Base-by-base conservation (phyloP, 1,284 basidiomycete species). In the Schizophyllum amplum region DNA sequence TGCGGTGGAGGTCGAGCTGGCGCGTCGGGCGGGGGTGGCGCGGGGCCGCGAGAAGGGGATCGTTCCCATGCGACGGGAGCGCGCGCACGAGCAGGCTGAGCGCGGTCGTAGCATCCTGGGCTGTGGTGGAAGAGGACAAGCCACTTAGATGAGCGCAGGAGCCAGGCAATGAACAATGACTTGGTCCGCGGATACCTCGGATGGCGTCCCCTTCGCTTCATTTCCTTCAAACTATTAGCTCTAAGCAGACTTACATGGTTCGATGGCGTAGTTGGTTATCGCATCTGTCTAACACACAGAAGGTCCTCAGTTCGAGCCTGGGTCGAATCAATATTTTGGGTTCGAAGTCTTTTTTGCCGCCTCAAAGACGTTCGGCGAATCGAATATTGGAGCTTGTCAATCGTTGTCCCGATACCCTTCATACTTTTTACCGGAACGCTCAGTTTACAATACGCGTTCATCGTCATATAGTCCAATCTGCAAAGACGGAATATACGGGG, bases 201-300 rank as follows among this genome's bases (percentile, higher is more conserved):
- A n/a, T n/a, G n/a, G n/a, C n/a, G n/a, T n/a, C n/a, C n/a, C n/a
- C n/a, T n/a, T n/a, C n/a, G n/a, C n/a, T n/a, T n/a, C n/a, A n/a
- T n/a, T n/a, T n/a, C n/a, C n/a, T n/a, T n/a, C 33, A 42, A 42
- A 42, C 17, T 17, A 42, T 17, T 13, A 13, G 33, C 33, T 9
- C 33, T n/a, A 17, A 9, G 33, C 7, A 3, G 7, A 42, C 7
- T 42, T 42, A 9, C 11, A 42, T 17, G 60, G 59, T 59, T 68
- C 66, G 75, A 74, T 80, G 78, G 78, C 76, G 77, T 80, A 79
- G 78, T 77, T 79, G 77, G 76, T 80, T 78, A 79, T 79, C 79
- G 76, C 77, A 78, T 79, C 77, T 80, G 79, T 79, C 79, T 80
- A 80, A 79, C 77, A 80, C 72, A 73, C 73, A 73, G 72, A 73